A percentile compares a stretch with the other conserved stretches of the same genome.
These are phyloP conservation scores for Orbilia brochopaga DNA, from an alignment of 2,329 filamentous ascomycete species.

Conservation along the genomic window DNA sequence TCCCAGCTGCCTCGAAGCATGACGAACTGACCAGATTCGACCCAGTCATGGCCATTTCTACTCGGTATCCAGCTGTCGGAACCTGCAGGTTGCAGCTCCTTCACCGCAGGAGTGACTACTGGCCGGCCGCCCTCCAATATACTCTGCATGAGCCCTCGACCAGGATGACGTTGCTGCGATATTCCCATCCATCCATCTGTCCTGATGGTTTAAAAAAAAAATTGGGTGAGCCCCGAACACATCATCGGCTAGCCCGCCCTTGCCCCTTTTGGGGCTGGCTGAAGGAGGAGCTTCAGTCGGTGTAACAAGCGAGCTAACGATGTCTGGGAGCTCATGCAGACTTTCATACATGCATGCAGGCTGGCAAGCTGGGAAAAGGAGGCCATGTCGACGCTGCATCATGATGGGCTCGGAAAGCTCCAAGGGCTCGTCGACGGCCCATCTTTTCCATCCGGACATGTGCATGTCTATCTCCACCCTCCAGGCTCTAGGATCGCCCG, in stretches of 20 bases:
- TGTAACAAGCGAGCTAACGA: background rate
- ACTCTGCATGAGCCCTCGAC: background rate
- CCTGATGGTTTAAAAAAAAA: conserved; percentile 18
- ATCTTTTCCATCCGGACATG: too few relatives aligned
- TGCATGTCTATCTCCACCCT: background rate
- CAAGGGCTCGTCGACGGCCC: background rate
- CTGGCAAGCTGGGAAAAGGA: conserved; percentile 12
- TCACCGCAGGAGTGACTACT: background rate
- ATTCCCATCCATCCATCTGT: background rate
- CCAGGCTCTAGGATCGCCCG: background rate
- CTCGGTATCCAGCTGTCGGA: background rate
- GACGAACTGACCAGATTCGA: background rate
- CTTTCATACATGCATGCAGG: conserved; percentile 7
- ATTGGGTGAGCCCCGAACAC: conserved; percentile 42
- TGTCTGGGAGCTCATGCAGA: conserved; percentile 46
- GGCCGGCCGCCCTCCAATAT: background rate
- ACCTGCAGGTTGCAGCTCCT: background rate
- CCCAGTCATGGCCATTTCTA: background rate
- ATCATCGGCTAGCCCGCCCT: conserved; percentile 39
- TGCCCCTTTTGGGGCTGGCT: conserved; percentile 36
- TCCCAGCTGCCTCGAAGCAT: background rate
- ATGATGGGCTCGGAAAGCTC: background rate
- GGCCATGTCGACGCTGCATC: conserved; percentile 29
- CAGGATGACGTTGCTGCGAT: conserved; percentile 6
- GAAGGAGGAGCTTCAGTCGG: conserved; percentile 17